These are phyloP conservation scores for Botrytis byssoidea DNA, from an alignment of 2,329 filamentous ascomycete genomes.

Conservation along the genomic window DNA sequence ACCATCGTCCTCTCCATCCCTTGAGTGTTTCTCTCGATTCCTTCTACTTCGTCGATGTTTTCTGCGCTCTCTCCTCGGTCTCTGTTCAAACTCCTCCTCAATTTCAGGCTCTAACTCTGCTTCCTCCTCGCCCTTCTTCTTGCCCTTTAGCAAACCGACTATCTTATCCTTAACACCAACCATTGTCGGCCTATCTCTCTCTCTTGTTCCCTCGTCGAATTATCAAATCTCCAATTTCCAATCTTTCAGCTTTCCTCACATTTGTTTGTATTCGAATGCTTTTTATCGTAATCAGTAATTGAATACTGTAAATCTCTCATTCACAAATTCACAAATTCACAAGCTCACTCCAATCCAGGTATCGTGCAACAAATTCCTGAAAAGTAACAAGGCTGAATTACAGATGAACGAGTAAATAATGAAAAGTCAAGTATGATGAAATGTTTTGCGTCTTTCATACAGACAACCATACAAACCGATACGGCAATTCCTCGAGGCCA, in stretches of 20 bases:
- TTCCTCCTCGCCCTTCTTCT: constrained; percentile 11
- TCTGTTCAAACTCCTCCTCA: constrained; percentile 3
- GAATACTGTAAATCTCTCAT: neutral
- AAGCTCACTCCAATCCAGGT: neutral
- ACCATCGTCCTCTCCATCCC: neutral
- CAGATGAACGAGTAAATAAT: constrained; percentile 11
- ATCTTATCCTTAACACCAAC: constrained; percentile 14
- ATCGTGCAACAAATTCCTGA: neutral
- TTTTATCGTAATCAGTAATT: neutral
- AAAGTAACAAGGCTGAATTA: constrained; percentile 6
- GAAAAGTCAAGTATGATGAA: neutral
- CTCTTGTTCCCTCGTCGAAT: neutral
- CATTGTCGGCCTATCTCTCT: neutral
- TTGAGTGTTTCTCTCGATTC: constrained; percentile 3
- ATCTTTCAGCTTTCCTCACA: neutral
- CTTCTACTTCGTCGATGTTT: constrained; percentile 13
- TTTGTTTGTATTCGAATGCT: neutral
- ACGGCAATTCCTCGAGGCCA: neutral
- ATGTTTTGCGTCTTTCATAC: neutral
- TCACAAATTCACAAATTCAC: neutral
- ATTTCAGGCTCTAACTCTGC: neutral
- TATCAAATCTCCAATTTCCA: neutral
- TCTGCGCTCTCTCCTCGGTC: constrained; percentile 14
- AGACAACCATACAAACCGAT: neutral
- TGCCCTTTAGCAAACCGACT: neutral